phyloP scores from a whole-genome alignment of 2,329 filamentous ascomycete species.

The Botrytis elliptica region DNA sequence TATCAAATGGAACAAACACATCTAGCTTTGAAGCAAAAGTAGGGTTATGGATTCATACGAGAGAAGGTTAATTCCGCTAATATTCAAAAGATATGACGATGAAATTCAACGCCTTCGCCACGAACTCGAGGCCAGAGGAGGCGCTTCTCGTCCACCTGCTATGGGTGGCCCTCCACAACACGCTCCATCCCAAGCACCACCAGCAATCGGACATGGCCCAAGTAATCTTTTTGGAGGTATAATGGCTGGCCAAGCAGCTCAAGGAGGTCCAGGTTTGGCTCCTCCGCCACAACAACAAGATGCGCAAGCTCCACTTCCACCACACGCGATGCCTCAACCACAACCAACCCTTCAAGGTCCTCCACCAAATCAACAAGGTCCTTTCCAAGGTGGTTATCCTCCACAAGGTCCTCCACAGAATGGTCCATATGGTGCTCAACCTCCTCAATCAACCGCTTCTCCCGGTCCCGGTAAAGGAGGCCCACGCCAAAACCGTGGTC shows the following conservation, averaged over 20 bases:
- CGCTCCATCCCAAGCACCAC: slow-evolving; percentile 78
- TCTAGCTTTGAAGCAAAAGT: slow-evolving; percentile 88
- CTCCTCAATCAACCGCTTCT: slow-evolving; percentile 80
- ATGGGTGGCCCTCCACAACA: slow-evolving; percentile 72
- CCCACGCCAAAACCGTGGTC: slow-evolving; percentile 65
- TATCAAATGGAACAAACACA: slow-evolving; percentile 91
- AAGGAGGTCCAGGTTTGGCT: slow-evolving; percentile 81
- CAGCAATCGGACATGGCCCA: slow-evolving; percentile 78
- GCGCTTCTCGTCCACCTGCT: slow-evolving; percentile 63
- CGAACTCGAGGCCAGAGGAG: slow-evolving; percentile 75
- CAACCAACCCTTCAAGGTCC: slow-evolving; percentile 47
- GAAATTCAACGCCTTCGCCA: slow-evolving; percentile 82
- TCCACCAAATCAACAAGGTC: slow-evolving; percentile 58
- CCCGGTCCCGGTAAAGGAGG: slow-evolving; percentile 71
- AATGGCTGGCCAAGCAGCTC: slow-evolving; percentile 83
- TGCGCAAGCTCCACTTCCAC: slow-evolving; percentile 23
- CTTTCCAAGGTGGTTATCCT: slow-evolving; percentile 57
- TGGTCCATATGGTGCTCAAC: slow-evolving; percentile 73
- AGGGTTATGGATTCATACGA: slow-evolving; percentile 41
- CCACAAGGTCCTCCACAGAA: slow-evolving; percentile 55
- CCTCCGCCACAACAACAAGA: slow-evolving; percentile 58
- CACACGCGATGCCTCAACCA: slow-evolving; percentile 62
- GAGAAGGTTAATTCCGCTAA: slow-evolving; percentile 19
- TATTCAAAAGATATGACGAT: slow-evolving; percentile 75
- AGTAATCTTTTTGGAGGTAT: slow-evolving; percentile 94